Percentiles rank a stretch among this genome's conserved stretches.
These are phyloP conservation scores for Orobanche coerulescens DNA, from an alignment of 257 asterid genomes.

Conservation along the genomic window DNA sequence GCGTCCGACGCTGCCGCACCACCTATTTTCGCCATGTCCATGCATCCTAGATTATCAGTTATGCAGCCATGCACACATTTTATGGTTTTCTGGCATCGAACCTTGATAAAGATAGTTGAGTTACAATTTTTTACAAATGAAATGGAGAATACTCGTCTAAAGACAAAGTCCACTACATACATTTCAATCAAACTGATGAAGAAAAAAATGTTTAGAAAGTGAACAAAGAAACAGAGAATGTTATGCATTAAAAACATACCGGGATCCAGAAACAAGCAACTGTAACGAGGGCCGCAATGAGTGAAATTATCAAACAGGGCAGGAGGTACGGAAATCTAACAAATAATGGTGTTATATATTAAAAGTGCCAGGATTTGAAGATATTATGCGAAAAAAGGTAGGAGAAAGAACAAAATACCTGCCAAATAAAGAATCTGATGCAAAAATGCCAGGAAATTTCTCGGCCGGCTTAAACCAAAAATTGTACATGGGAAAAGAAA, in stretches of 20 bases:
- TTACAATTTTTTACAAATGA: not conserved
- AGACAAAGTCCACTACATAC: not conserved
- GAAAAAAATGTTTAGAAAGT: not conserved
- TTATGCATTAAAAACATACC: conserved; percentile 33
- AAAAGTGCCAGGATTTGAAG: not conserved
- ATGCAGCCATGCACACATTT: no score
- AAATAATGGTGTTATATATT: not conserved
- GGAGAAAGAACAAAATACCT: conserved; percentile 35
- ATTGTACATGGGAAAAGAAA: not conserved
- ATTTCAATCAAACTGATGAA: not conserved
- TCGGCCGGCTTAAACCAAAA: conserved; percentile 61
- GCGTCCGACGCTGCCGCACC: no score
- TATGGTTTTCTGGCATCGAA: no score
- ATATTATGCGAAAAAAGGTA: not conserved
- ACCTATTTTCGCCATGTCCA: no score
- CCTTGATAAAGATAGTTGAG: not conserved
- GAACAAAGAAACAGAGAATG: conserved; percentile 1
- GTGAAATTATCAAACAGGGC: conserved; percentile 60
- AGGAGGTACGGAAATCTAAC: conserved; percentile 73
- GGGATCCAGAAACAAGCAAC: conserved; percentile 65
- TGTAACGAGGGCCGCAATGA: conserved; percentile 39
- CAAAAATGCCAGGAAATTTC: conserved; percentile 56
- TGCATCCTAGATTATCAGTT: no score
- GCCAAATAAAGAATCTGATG: conserved; percentile 46
- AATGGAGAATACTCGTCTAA: not conserved